Evolutionary conservation across 2,329 filamentous ascomycete genomes (phyloP).

Genomic region (Curvularia sp.): DNA sequence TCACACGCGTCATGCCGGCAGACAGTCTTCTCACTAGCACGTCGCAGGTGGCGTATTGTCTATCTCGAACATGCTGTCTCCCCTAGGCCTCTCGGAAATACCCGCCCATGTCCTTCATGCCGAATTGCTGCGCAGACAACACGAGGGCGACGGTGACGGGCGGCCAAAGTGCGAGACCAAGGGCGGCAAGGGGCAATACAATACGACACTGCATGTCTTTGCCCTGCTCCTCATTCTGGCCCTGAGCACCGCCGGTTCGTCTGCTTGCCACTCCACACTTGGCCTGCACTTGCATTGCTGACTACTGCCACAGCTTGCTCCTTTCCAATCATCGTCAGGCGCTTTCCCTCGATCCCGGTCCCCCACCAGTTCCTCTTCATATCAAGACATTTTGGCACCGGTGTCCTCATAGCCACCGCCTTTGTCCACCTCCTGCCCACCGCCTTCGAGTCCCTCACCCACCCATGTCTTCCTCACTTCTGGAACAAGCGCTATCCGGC

Average conservation of each 20-base stretch:
- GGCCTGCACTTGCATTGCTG: slow-evolving; percentile 16
- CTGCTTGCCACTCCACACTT: background rate
- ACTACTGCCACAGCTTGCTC: slow-evolving; percentile 45
- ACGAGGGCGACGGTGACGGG: slow-evolving; percentile 49
- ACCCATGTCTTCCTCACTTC: slow-evolving; percentile 51
- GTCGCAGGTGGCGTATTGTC: slow-evolving; percentile 15
- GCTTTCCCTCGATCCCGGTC: slow-evolving; percentile 48
- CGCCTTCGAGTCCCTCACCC: slow-evolving; percentile 50
- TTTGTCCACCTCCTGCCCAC: slow-evolving; percentile 54
- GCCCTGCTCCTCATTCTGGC: slow-evolving; percentile 65
- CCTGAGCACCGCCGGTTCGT: slow-evolving; percentile 61
- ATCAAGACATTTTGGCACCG: slow-evolving; percentile 52
- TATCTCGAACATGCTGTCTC: slow-evolving; percentile 23
- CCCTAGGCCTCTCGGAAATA: slow-evolving; percentile 45
- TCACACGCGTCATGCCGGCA: slow-evolving; percentile 31
- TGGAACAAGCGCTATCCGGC: slow-evolving; percentile 52
- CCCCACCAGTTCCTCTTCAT: slow-evolving; percentile 52
- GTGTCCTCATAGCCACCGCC: slow-evolving; percentile 52
- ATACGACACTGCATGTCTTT: slow-evolving; percentile 63
- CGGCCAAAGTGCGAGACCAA: slow-evolving; percentile 63
- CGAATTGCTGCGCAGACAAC: slow-evolving; percentile 60
- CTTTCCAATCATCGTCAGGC: slow-evolving; percentile 51
- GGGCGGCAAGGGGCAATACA: slow-evolving; percentile 57
- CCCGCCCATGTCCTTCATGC: slow-evolving; percentile 56
- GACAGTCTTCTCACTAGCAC: slow-evolving; percentile 29